Base-by-base conservation (phyloP, 2,329 filamentous ascomycete species). In the Fusarium haematococcum region DNA sequence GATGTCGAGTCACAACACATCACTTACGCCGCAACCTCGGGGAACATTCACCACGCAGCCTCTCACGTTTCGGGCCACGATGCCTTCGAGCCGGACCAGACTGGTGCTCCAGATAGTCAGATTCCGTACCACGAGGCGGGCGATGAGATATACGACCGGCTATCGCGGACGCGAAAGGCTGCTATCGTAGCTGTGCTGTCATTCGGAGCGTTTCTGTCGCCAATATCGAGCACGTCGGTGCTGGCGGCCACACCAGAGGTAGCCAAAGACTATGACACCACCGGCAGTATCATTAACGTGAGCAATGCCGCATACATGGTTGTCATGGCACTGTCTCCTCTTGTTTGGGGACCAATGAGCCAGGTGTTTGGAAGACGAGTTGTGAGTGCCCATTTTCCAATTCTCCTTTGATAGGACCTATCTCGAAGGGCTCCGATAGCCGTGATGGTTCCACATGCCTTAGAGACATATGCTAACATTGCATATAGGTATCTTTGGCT, bases 291-390 rank as follows among this genome's bases (percentile, higher is more conserved):
- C 66, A 91, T 95, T 80, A 94, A 94, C 79, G 82, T 93, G 52
- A 92, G 89, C 78, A 96, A 95, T 82, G 93, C 93, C 0, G 82
- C 92, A n/a, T 94, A 94, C 75, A 88, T 94, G 85, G 81, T 92
- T 6, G 91, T 92, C 75, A 95, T 95, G 93, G 93, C 92, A 0
- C 65, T 94, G 6, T 89, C 88, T 16, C 91, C 93, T 2, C 88
- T 91, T 11, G 88, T 95, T 63, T 95, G 92, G 88, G 92, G 93
- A 0, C 93, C 93, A 0, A 84, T 94, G 68, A 93, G 91, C 73
- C 89, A 91, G 73, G 87, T 92, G 0, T 91, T 90, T 76, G 90
- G 90, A 14, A 86, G 91, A 66, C 84, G 89, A 76, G 84, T 85
- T 65, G 90, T 91, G 77, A 79, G 88, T 82, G 35, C 52, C 45